Percentiles rank a stretch among this genome's conserved stretches.
phyloP scores from a whole-genome alignment of 2,329 filamentous ascomycete species.

The Trichoderma simmonsii region DNA sequence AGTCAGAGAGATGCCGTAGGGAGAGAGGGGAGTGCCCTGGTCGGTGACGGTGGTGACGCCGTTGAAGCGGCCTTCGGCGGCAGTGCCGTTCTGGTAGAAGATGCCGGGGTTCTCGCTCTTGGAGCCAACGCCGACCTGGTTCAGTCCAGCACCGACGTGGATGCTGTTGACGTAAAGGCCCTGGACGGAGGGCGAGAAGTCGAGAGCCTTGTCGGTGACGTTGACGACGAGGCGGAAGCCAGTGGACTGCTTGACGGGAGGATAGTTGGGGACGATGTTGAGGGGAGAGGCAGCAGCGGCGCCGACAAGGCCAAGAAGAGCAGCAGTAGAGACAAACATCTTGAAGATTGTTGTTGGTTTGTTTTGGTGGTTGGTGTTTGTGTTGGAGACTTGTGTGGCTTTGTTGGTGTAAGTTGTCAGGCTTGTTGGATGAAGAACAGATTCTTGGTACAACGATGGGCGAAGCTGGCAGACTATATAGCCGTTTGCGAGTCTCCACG shows the following conservation, averaged over 20 bases:
- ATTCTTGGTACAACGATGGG: neutral
- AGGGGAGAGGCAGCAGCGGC: constrained; percentile 25
- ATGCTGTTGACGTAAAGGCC: constrained; percentile 37
- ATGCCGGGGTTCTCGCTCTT: constrained; percentile 26
- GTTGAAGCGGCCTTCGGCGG: constrained; percentile 28
- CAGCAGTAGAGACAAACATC: constrained; percentile 21
- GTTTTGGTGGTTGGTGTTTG: neutral
- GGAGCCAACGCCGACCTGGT: constrained; percentile 37
- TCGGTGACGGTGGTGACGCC: constrained; percentile 37
- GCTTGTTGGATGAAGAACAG: neutral
- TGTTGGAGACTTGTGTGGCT: neutral
- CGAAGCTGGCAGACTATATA: neutral
- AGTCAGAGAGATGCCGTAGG: constrained; percentile 34
- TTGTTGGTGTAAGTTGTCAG: neutral
- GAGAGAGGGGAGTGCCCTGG: constrained; percentile 35
- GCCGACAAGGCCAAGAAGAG: constrained; percentile 22
- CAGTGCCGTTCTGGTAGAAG: constrained; percentile 49
- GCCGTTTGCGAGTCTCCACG: neutral
- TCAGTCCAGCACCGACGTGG: constrained; percentile 41
- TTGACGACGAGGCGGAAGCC: constrained; percentile 42
- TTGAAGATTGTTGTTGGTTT: neutral
- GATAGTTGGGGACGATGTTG: constrained; percentile 5
- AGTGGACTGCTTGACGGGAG: constrained; percentile 18
- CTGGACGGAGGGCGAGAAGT: constrained; percentile 39
- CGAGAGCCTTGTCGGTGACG: constrained; percentile 36